A percentile compares a stretch with the other conserved stretches of the same genome.
Evolutionary conservation across 2,329 filamentous ascomycete species (phyloP).

Genomic region (Cladophialophora yegresii): DNA sequence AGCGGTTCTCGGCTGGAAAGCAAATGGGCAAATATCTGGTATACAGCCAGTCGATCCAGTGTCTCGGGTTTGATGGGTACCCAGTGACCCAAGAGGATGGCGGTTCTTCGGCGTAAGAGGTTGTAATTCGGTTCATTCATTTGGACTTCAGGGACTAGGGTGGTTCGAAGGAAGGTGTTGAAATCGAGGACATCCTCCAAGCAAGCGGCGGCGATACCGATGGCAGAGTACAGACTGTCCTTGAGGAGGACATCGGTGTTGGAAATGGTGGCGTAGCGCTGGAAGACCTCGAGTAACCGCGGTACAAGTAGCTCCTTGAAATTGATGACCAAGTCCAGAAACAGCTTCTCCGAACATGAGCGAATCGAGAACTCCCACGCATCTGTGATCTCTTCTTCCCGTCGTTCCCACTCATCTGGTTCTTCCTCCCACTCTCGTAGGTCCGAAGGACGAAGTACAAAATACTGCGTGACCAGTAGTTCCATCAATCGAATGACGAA

Average conservation of each 20-base stretch:
- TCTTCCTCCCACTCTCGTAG: slow-evolving; percentile 91
- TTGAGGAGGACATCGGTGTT: slow-evolving; percentile 77
- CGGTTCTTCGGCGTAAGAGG: slow-evolving; percentile 80
- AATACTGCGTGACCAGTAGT: slow-evolving; percentile 79
- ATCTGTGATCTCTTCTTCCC: slow-evolving; percentile 79
- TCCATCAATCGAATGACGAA: slow-evolving; percentile 82
- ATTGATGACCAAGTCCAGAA: slow-evolving; percentile 85
- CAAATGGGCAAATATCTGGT: slow-evolving; percentile 85
- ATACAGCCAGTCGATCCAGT: slow-evolving; percentile 70
- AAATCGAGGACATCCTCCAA: slow-evolving; percentile 78
- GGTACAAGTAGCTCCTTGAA: slow-evolving; percentile 80
- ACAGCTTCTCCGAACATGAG: slow-evolving; percentile 89
- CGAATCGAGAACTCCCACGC: slow-evolving; percentile 91
- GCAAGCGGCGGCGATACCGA: slow-evolving; percentile 80
- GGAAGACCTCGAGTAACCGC: slow-evolving; percentile 80
- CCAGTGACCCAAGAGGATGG: slow-evolving; percentile 89
- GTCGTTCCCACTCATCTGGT: slow-evolving; percentile 91
- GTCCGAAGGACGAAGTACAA: slow-evolving; percentile 82
- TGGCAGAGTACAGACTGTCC: slow-evolving; percentile 90
- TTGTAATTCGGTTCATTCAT: slow-evolving; percentile 68
- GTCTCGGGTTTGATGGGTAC: slow-evolving; percentile 73
- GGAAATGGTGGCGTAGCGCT: slow-evolving; percentile 68
- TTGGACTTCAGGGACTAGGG: slow-evolving; percentile 77
- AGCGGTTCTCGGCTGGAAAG: slow-evolving; percentile 72
- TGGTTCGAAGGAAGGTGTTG: slow-evolving; percentile 72